Evolutionary conservation across 2,329 filamentous ascomycete species (phyloP).

Genomic region (Byssoonygena ceratinophila): DNA sequence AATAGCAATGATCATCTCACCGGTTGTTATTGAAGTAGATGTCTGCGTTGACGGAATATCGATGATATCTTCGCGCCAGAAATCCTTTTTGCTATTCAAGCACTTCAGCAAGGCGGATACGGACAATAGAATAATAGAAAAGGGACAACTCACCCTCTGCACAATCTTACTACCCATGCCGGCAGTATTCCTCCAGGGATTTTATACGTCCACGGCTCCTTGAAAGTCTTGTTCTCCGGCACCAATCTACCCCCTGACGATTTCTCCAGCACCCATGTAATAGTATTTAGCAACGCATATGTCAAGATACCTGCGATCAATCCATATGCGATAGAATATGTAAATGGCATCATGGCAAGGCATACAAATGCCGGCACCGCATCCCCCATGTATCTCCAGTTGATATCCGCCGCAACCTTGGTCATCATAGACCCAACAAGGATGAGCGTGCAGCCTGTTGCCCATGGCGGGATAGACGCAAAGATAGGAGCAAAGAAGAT

Average conservation of each 20-base stretch:
- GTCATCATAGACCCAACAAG: slow-evolving; percentile 86
- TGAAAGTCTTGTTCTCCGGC: slow-evolving; percentile 63
- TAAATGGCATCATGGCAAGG: slow-evolving; percentile 79
- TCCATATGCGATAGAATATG: slow-evolving; percentile 78
- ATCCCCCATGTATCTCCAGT: slow-evolving; percentile 79
- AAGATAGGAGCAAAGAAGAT: slow-evolving; percentile 88
- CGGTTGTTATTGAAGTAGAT: not conserved
- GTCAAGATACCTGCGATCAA: slow-evolving; percentile 69
- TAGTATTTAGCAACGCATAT: slow-evolving; percentile 64
- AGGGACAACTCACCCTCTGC: slow-evolving; percentile 36
- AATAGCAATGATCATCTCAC: not conserved
- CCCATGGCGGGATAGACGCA: slow-evolving; percentile 79
- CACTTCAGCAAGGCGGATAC: not conserved
- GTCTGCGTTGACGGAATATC: slow-evolving; percentile 5
- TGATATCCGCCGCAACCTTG: slow-evolving; percentile 66
- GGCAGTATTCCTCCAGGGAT: slow-evolving; percentile 65
- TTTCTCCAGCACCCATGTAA: slow-evolving; percentile 59
- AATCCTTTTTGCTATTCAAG: slow-evolving; percentile 51
- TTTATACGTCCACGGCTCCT: slow-evolving; percentile 71
- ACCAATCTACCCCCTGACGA: slow-evolving; percentile 58
- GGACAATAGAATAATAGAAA: not conserved
- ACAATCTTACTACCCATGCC: slow-evolving; percentile 57
- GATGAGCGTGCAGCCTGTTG: slow-evolving; percentile 76
- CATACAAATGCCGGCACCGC: slow-evolving; percentile 75
- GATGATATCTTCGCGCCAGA: slow-evolving; percentile 48